Evolutionary conservation across 495 filamentous ascomycete genomes (phyloP), one percentile per base, ranked within the genome.

Genomic region (Penicillium argentinense): DNA sequence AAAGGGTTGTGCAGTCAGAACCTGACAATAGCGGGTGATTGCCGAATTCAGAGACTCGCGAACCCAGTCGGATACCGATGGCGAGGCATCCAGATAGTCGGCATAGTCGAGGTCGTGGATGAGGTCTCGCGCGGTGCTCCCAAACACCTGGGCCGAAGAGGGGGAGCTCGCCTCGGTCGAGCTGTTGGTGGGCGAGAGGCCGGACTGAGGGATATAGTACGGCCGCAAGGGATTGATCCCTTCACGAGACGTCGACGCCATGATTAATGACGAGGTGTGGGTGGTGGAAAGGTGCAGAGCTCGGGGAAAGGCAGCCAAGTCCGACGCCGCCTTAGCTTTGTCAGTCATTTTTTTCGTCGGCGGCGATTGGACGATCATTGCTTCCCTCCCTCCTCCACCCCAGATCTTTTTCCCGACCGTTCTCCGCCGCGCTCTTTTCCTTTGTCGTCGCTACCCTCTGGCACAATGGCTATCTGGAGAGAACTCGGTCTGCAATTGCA

Each of bases 1-100:
- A 64, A 97, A 96, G 16, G 93, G 93, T 63, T 97, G 93, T n/a
- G 88, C 83, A 51, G 95, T 80, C 53, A 96, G 60, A 13, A 93
- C 80, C 49, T 82, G 83, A 23, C 80, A 82, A 66, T 98, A 98
- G 58, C 89, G 91, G 76, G 89, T 88, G 62, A 91, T 51, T 39
- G 91, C 82, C 56, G 89, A 82, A 60, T 96, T 88, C 23, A 95
- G 50, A 22, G 89, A 69, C 38, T 80, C 82, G 51, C 83, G 85
- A 17, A 89, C 67, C 42, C 84, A 82, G 49, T 87, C 84, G 23
- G 86, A 74, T 9, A 84, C 75, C 13, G 86, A 86, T 1, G 88
- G 86, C 7, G 86, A 87, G 8, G 81, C 74, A 24, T 95, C 89
- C 1, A 97, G 68, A 62, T 93, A 91, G 37, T 95, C 88, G 27